Evolutionary conservation across 1,284 basidiomycete genomes (phyloP), one percentile per base, ranked within the genome.

Genomic region (Leccinum angustisporum): DNA sequence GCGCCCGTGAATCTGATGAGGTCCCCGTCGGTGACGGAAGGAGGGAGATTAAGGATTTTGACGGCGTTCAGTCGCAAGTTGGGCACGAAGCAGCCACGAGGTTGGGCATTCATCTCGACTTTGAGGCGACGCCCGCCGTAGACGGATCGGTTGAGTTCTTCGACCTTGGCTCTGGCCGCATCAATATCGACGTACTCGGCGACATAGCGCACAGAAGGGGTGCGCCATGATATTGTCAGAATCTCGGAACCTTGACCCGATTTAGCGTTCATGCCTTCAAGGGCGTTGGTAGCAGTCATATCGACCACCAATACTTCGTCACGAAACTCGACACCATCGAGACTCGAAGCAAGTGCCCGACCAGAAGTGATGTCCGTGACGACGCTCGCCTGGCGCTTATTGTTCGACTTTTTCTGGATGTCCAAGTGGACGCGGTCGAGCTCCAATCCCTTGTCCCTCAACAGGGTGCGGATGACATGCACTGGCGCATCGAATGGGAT

Each of bases 241-340:
- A 76, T 72, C 13, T 80, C 72, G 5, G 70, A 54, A 52, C 73
- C 72, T 13, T 69, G 72, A 6, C 64, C 63, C 5, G 68, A 66
- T 27, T 66, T 63, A 2, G 73, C 73, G 27, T 13, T 71, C 83
- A 84, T 84, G 4, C 75, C 75, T 34, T 75, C 76, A 7, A 71
- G 61, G 40, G 70, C 70, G 53, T 71, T 73, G 52, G 77, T 77
- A 40, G 74, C 69, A 40, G 71, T 71, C 52, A 79, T 68, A 63
- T 80, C 78, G 56, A 83, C 78, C 7, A 63, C 67, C 14, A 85
- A 65, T 0, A 46, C 63, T 50, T 80, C 74, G 1, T 79, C 72
- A 16, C 77, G 71, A 59, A 83, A 83, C 38, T 80, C 78, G 61
- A 77, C 68, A 2, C 76, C 81, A 50, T 83, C 76, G 7, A 83